Conservation (phyloP, 2,329 filamentous ascomycete species). For the Xylariaceae sp. region DNA sequence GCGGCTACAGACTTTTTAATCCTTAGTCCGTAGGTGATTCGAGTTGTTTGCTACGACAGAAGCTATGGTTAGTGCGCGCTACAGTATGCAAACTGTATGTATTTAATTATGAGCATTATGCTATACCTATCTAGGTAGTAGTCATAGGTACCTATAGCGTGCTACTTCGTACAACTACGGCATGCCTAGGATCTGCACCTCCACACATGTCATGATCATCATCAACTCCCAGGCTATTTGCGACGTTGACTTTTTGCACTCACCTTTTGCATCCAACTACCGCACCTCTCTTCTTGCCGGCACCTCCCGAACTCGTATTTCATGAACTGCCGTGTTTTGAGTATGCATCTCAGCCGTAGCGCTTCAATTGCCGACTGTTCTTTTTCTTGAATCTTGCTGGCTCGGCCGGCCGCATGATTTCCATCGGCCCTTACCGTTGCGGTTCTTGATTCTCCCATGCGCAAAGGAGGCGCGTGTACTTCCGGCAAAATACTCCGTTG, state of each 20-base stretch:
- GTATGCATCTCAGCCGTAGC: not conserved
- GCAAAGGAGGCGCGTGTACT: conserved; percentile 8
- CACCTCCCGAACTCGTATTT: not conserved
- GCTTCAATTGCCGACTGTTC: conserved; percentile 2
- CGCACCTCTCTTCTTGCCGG: not conserved
- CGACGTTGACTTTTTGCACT: conserved; percentile 8
- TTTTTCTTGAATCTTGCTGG: conserved; percentile 9
- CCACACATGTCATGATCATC: conserved; percentile 16
- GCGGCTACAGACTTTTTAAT: too few species aligned
- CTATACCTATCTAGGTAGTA: too few species aligned
- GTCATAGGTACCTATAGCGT: too few species aligned
- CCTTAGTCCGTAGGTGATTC: too few species aligned
- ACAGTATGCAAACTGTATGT: too few species aligned
- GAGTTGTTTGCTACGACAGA: too few species aligned
- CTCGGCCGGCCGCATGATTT: conserved; percentile 7
- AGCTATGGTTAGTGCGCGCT: too few species aligned
- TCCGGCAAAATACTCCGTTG: conserved; percentile 2
- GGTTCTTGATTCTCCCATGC: conserved; percentile 2
- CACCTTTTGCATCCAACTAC: conserved; percentile 2
- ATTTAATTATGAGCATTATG: too few species aligned
- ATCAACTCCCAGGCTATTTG: conserved; percentile 1
- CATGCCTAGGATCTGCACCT: too few species aligned
- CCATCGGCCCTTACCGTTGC: not conserved
- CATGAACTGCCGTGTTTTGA: conserved; percentile 2
- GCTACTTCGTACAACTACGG: too few species aligned